Evolutionary conservation across 163 green algal genomes (phyloP).

Genomic region (Coccomyxa subellipsoidea): DNA sequence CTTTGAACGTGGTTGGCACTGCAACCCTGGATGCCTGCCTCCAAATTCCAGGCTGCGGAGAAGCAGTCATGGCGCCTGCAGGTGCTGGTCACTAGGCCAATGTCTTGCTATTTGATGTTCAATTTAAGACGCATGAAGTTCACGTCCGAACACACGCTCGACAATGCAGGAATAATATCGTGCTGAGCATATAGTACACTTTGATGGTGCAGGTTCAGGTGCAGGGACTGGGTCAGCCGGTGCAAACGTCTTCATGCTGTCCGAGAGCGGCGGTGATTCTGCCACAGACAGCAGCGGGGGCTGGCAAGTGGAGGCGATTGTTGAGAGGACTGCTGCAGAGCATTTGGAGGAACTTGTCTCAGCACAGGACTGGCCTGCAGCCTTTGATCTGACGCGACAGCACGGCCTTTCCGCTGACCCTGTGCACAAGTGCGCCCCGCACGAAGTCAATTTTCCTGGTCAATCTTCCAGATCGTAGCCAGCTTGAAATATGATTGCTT

Average conservation of each 20-base stretch:
- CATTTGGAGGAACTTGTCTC: not conserved
- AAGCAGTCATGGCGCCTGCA: not conserved
- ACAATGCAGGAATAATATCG: not conserved
- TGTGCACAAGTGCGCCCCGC: not conserved
- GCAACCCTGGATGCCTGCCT: not conserved
- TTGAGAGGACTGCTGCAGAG: not conserved
- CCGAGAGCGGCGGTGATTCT: not conserved
- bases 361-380: not conserved
- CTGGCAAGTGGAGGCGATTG: not conserved
- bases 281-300: not conserved
- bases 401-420: not conserved
- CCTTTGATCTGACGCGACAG: not conserved
- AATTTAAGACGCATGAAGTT: too few species aligned
- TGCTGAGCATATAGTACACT: not conserved
- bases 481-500: not conserved
- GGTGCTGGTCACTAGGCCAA: not conserved
- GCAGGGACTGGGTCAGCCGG: not conserved
- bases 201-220: not conserved
- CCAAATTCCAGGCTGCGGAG: not conserved
- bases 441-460: not conserved
- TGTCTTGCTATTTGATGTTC: too few species aligned
- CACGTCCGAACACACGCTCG: not conserved
- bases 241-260: not conserved
- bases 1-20: not conserved
- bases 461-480: too few species aligned